A percentile compares a stretch with the other conserved stretches of the same genome.
Conservation (phyloP, 2,329 filamentous ascomycete species). For the Tolypocladium sp. region DNA sequence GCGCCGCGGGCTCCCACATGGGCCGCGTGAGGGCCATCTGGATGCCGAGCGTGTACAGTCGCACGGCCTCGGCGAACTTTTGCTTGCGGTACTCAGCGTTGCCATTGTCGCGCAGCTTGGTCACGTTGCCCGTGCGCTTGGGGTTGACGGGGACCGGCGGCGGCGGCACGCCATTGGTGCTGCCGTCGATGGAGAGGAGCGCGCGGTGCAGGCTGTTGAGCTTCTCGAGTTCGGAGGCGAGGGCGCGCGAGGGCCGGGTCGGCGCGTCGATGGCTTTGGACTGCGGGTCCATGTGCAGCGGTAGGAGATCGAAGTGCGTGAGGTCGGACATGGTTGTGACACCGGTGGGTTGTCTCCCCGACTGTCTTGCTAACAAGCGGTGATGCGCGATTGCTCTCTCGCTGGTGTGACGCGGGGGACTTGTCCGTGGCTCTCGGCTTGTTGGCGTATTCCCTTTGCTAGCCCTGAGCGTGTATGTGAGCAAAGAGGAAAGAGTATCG, state of each 20-base stretch:
- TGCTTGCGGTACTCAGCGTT: slow-evolving; percentile 76
- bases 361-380: not conserved
- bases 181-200: slow-evolving; percentile 48
- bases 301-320: slow-evolving; percentile 73
- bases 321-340: slow-evolving; percentile 41
- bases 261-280: slow-evolving; percentile 60
- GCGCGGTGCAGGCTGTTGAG: slow-evolving; percentile 74
- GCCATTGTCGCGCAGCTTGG: slow-evolving; percentile 82
- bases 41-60: slow-evolving; percentile 76
- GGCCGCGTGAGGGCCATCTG: slow-evolving; percentile 81
- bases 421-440: not conserved
- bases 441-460: not conserved
- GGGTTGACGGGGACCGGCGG: slow-evolving; percentile 87
- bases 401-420: not conserved
- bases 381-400: not conserved
- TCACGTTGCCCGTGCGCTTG: slow-evolving; percentile 79
- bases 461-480: not conserved
- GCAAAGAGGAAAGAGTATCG: not conserved
- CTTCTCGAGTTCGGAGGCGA: slow-evolving; percentile 56
- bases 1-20: slow-evolving; percentile 74
- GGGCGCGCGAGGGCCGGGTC: slow-evolving; percentile 34
- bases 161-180: slow-evolving; percentile 61
- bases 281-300: slow-evolving; percentile 70
- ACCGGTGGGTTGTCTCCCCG: not conserved
- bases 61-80: slow-evolving; percentile 64